phyloP scores from a whole-genome alignment of 2,329 filamentous ascomycete genomes.

The Emmonsiellopsis sp. region DNA sequence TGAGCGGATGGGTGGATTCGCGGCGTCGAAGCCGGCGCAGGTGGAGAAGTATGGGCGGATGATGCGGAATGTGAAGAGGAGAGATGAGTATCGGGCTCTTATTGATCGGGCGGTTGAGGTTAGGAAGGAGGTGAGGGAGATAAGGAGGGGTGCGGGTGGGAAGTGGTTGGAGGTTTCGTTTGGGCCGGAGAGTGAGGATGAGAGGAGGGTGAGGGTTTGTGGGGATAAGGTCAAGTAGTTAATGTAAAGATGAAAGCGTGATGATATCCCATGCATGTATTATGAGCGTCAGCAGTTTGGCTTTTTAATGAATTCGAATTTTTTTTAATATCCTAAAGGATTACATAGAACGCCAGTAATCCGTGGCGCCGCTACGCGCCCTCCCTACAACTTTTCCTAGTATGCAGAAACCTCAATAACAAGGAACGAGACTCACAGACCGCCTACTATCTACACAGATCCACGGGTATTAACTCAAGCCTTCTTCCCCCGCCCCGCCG shows the following conservation, averaged over 20 bases:
- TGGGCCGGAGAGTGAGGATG: slow-evolving; percentile 17
- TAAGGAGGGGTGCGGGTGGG: slow-evolving; percentile 24
- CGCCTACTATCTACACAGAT: too few species aligned
- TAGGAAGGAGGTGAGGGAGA: slow-evolving; percentile 21
- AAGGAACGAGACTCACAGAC: too few species aligned
- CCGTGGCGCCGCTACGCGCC: too few species aligned
- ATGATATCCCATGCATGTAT: background rate
- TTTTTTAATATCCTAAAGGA: too few species aligned
- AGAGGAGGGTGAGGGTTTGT: slow-evolving; percentile 6
- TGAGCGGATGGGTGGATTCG: background rate
- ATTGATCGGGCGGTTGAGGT: slow-evolving; percentile 22
- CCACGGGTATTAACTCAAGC: too few species aligned
- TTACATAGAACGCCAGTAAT: too few species aligned
- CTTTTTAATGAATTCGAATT: too few species aligned
- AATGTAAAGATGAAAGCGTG: background rate
- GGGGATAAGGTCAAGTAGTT: background rate
- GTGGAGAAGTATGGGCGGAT: background rate
- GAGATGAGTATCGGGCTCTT: slow-evolving; percentile 22
- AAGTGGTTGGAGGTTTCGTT: slow-evolving; percentile 33
- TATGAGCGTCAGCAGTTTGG: background rate
- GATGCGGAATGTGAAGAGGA: slow-evolving; percentile 16
- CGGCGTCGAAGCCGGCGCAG: too few species aligned
- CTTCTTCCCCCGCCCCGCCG: slow-evolving; percentile 34
- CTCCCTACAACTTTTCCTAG: too few species aligned
- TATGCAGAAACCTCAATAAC: too few species aligned